Evolutionary conservation across 441 rosid species (phyloP).

Genomic region (Populus hybrid): DNA sequence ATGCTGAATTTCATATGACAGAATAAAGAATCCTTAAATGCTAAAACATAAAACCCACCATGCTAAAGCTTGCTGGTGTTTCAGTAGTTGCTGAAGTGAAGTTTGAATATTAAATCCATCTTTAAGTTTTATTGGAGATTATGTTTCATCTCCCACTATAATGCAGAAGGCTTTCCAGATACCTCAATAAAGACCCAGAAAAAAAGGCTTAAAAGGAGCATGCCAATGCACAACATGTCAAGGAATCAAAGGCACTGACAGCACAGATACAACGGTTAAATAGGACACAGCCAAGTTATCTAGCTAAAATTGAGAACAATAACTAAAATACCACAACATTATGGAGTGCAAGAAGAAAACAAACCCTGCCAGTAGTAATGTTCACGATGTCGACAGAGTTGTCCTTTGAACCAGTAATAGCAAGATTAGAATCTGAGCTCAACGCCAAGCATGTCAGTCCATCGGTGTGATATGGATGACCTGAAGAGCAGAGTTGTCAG

Average conservation of each 20-base stretch:
- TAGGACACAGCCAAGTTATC: neutral
- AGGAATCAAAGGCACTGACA: neutral
- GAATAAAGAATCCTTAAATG: neutral
- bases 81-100: neutral
- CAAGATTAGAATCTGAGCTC: conserved; percentile 72
- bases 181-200: neutral
- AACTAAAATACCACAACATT: neutral
- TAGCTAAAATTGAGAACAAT: neutral
- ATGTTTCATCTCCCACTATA: neutral
- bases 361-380: conserved; percentile 68
- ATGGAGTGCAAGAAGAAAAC: conserved; percentile 11
- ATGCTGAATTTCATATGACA: neutral
- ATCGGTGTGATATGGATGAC: conserved; percentile 81
- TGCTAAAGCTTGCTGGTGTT: neutral
- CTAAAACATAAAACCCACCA: neutral
- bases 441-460: conserved; percentile 75
- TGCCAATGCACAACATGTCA: neutral
- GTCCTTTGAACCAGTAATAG: conserved; percentile 78
- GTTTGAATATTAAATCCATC: neutral
- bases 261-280: neutral
- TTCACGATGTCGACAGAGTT: conserved; percentile 76
- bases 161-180: neutral
- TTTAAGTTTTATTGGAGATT: neutral
- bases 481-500: conserved; percentile 30
- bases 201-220: neutral